phyloP scores from a whole-genome alignment of 1,284 basidiomycete species.

The Lignosus rhinocerotis region DNA sequence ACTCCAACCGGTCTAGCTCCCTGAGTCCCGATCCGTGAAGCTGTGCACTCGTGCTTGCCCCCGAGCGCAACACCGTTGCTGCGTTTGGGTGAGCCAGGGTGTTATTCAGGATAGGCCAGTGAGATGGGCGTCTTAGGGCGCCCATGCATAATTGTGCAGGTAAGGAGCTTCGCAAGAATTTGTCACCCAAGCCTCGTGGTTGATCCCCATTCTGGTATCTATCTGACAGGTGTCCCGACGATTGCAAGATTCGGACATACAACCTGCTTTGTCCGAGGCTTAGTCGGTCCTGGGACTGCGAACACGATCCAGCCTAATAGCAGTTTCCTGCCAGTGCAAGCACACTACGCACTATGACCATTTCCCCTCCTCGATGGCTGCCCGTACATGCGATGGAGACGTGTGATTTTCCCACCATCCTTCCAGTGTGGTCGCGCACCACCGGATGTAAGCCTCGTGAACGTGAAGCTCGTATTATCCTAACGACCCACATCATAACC shows the following conservation, averaged over 20 bases:
- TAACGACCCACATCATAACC: slow-evolving; percentile 4
- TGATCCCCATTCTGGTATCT: background rate
- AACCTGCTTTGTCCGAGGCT: background rate
- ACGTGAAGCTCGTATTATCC: background rate
- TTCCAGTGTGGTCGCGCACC: background rate
- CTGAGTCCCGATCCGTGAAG: background rate
- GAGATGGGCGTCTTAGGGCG: background rate
- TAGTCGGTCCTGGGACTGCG: background rate
- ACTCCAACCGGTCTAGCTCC: background rate
- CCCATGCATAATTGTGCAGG: background rate
- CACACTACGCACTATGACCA: background rate
- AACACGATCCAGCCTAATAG: background rate
- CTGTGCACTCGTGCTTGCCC: background rate
- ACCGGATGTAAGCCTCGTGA: slow-evolving; percentile 2
- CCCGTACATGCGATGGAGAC: background rate
- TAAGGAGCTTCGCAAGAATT: slow-evolving; percentile 3
- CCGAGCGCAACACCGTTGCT: background rate
- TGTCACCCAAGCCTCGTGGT: slow-evolving; percentile 7
- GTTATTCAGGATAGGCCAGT: background rate
- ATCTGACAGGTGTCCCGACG: background rate
- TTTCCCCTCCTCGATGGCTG: background rate
- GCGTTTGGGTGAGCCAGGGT: background rate
- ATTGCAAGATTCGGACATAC: background rate
- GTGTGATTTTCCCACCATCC: background rate
- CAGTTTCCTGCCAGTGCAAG: background rate